These are phyloP conservation scores for Aureobasidium sp. DNA, from an alignment of 2,329 filamentous ascomycete species.

Conservation along the genomic window DNA sequence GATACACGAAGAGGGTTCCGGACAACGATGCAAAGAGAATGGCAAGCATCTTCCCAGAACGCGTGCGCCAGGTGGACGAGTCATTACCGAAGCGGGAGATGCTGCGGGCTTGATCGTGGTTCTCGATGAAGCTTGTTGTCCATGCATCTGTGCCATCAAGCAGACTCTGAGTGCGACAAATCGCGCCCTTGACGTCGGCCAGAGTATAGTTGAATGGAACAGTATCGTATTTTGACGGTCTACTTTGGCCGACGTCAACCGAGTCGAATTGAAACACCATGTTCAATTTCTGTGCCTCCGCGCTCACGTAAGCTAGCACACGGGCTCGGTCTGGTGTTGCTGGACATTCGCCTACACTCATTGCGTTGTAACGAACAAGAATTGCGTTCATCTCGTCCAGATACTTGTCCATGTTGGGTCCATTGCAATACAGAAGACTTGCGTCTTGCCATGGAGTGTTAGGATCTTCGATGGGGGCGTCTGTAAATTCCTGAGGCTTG, in stretches of 20 bases:
- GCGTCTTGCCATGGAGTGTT: slow-evolving; percentile 18
- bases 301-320: slow-evolving; percentile 46
- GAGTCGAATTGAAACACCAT: slow-evolving; percentile 53
- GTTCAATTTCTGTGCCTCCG: slow-evolving; percentile 50
- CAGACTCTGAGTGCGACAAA: slow-evolving; percentile 46
- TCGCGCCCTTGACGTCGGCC: slow-evolving; percentile 18
- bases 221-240: slow-evolving; percentile 36
- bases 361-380: slow-evolving; percentile 41
- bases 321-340: slow-evolving; percentile 38
- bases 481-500: slow-evolving; percentile 20
- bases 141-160: slow-evolving; percentile 54
- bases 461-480: slow-evolving; percentile 17
- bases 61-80: slow-evolving; percentile 17
- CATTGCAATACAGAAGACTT: slow-evolving; percentile 18
- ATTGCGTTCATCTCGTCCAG: slow-evolving; percentile 39
- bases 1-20: slow-evolving; percentile 54
- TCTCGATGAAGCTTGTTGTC: slow-evolving; percentile 58
- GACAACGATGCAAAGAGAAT: slow-evolving; percentile 17
- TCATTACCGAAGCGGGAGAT: slow-evolving; percentile 50
- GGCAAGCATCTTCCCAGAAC: slow-evolving; percentile 49
- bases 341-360: slow-evolving; percentile 46
- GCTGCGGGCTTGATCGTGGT: slow-evolving; percentile 55
- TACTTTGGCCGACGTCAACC: slow-evolving; percentile 40
- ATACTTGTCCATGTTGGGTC: slow-evolving; percentile 41
- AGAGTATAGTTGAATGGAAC: slow-evolving; percentile 1